These are phyloP conservation scores for cucumber (Cucumis sativus) DNA, from an alignment of 306 rosid genomes.

Conservation along the genomic window Cucumber_9930_V3 NC_026659.2:23233501-23234000, in stretches of 20 bases:
- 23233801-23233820: background rate
- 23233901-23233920: background rate
- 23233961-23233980: background rate
- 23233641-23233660: slow-evolving; percentile 67
- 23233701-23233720: background rate
- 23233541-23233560: background rate
- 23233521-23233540: slow-evolving; percentile 67
- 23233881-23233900: background rate
- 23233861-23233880: slow-evolving; percentile 1
- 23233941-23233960: background rate
- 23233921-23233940: slow-evolving; percentile 1
- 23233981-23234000: background rate
- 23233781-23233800: background rate
- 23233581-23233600: background rate
- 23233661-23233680: slow-evolving; percentile 81
- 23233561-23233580: background rate
- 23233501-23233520: slow-evolving; percentile 59
- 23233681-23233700: slow-evolving; percentile 47
- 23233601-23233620: slow-evolving; percentile 25
- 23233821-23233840: slow-evolving; percentile 4
- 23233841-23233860: background rate
- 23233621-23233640: slow-evolving; percentile 97
- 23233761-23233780: background rate
- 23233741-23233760: background rate
- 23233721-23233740: background rate